phyloP scores from a whole-genome alignment of 306 rosid species.

The Vicia faba region DNA sequence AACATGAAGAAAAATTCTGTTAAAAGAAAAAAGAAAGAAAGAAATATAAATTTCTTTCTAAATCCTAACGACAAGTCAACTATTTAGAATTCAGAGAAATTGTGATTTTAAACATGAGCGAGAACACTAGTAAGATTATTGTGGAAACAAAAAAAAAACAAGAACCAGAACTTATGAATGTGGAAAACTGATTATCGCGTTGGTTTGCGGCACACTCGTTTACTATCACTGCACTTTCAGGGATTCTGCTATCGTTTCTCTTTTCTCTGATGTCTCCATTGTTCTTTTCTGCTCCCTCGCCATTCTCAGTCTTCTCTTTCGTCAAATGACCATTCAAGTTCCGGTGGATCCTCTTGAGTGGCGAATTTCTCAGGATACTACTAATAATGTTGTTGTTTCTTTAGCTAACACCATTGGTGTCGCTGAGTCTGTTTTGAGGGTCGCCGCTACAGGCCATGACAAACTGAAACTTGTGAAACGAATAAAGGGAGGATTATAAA shows the following conservation, averaged over 20 bases:
- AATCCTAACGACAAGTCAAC: not conserved
- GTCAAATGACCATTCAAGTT: slow-evolving; percentile 75
- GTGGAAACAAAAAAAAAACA: not conserved
- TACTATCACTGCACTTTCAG: slow-evolving; percentile 90
- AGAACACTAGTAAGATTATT: too few species aligned
- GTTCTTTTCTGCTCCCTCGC: slow-evolving; percentile 96
- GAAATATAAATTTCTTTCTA: not conserved
- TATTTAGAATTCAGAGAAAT: too few species aligned
- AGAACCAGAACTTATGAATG: not conserved
- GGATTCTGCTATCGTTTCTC: slow-evolving; percentile 67
- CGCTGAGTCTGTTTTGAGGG: slow-evolving; percentile 91
- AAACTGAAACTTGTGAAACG: too few species aligned
- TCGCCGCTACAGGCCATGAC: slow-evolving; percentile 95
- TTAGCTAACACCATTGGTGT: slow-evolving; percentile 89
- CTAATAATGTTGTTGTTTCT: slow-evolving; percentile 70
- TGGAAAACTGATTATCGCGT: slow-evolving; percentile 54
- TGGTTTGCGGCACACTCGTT: slow-evolving; percentile 63
- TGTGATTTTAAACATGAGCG: too few species aligned
- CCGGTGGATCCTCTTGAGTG: slow-evolving; percentile 97
- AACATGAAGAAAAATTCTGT: too few species aligned
- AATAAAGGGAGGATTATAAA: too few species aligned
- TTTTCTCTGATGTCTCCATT: too few species aligned
- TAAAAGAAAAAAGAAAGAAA: too few species aligned
- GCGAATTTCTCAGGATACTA: slow-evolving; percentile 93
- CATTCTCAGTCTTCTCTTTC: slow-evolving; percentile 91